These are phyloP conservation scores for Debaryomyces robertsiae DNA, from an alignment of 1,139 yeast species.

Conservation along the genomic window DNA sequence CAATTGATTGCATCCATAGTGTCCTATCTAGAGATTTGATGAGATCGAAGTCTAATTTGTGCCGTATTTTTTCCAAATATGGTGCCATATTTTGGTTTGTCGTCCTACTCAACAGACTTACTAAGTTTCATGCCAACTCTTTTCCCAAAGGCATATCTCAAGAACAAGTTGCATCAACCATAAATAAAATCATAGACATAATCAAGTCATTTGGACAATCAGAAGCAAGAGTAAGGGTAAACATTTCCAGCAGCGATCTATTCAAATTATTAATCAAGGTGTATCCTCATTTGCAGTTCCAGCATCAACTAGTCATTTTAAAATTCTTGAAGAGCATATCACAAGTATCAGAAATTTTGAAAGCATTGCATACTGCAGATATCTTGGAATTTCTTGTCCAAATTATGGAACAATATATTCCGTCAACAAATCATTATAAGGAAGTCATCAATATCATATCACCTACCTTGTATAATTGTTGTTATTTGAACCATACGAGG, in stretches of 20 bases:
- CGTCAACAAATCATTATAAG: constrained; percentile 33
- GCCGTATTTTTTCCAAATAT: constrained; percentile 54
- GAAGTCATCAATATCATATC: constrained; percentile 46
- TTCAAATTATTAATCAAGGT: constrained; percentile 48
- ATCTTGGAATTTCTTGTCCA: constrained; percentile 43
- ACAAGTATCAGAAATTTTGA: constrained; percentile 37
- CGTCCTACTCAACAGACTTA: constrained; percentile 40
- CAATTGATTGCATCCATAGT: constrained; percentile 49
- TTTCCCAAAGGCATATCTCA: constrained; percentile 16
- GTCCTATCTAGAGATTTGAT: constrained; percentile 47
- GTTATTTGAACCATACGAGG: constrained; percentile 55
- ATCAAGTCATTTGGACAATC: constrained; percentile 46
- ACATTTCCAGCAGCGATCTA: constrained; percentile 45
- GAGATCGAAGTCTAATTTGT: constrained; percentile 53
- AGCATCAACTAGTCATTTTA: constrained; percentile 41
- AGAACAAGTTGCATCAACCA: constrained; percentile 30
- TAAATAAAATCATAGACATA: constrained; percentile 41
- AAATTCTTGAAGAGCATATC: constrained; percentile 49
- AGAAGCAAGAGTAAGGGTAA: constrained; percentile 44
- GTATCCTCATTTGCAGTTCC: constrained; percentile 31
- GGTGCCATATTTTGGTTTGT: constrained; percentile 55
- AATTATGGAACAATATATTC: constrained; percentile 31
- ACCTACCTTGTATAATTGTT: constrained; percentile 55
- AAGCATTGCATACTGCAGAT: constrained; percentile 42
- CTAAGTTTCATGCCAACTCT: constrained; percentile 19